These are phyloP conservation scores for Thalassiosira profunda DNA, from an alignment of 108 stramenopile species.

Conservation along the genomic window DNA sequence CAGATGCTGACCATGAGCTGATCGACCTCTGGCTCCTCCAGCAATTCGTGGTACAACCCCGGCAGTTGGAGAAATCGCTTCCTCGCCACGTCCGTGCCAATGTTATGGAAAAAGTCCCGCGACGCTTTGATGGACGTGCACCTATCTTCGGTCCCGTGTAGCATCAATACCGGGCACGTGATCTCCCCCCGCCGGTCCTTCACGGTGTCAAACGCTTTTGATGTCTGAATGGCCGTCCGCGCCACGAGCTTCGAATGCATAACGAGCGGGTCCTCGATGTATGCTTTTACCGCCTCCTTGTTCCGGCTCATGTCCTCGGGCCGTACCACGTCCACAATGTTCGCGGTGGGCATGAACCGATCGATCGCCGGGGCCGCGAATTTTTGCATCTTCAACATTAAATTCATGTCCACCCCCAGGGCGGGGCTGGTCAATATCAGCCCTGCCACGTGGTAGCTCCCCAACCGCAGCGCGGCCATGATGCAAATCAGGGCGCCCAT, in stretches of 20 bases:
- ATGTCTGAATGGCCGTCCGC: conserved; percentile 25
- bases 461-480: conserved; percentile 18
- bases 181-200: conserved; percentile 26
- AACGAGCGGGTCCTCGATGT: conserved; percentile 43
- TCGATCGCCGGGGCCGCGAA: conserved; percentile 36
- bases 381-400: conserved; percentile 31
- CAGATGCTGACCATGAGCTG: conserved; percentile 13
- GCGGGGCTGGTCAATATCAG: conserved; percentile 37
- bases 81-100: conserved; percentile 16
- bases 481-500: conserved; percentile 37
- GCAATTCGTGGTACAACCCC: conserved; percentile 33
- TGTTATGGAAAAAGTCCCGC: conserved; percentile 28
- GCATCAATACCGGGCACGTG: conserved; percentile 19
- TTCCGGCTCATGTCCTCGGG: conserved; percentile 40
- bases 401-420: conserved; percentile 45
- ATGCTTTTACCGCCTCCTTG: conserved; percentile 25
- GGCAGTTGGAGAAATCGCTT: conserved; percentile 26
- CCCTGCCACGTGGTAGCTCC: conserved; percentile 17
- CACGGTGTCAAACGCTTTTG: conserved; percentile 22
- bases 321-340: conserved; percentile 40
- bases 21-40: conserved; percentile 43
- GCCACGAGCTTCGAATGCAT: conserved; percentile 31
- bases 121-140: conserved; percentile 27
- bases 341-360: conserved; percentile 21
- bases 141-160: conserved; percentile 42